These are phyloP conservation scores for Dendrobium chrysotoxum DNA, from an alignment of 106 monocot species.

Conservation along the genomic window DNA sequence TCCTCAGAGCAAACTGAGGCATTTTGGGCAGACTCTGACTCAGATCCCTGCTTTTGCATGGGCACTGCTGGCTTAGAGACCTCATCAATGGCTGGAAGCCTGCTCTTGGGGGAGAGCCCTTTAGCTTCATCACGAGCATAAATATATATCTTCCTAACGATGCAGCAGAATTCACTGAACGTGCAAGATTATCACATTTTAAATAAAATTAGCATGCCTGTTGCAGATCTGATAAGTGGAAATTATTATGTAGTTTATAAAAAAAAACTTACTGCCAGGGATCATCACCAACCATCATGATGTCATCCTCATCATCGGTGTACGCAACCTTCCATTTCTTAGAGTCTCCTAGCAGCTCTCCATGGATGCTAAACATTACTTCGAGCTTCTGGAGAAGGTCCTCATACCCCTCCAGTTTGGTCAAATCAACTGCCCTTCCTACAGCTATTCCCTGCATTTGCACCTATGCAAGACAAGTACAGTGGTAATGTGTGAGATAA, in stretches of 20 bases:
- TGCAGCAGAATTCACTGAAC: conserved; percentile 75
- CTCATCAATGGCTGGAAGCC: conserved; percentile 7
- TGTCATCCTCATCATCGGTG: conserved; percentile 88
- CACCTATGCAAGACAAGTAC: conserved; percentile 35
- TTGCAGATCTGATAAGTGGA: too few species aligned
- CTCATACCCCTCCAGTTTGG: conserved; percentile 46
- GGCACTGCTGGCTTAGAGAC: not conserved
- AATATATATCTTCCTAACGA: conserved; percentile 75
- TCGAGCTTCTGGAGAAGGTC: conserved; percentile 70
- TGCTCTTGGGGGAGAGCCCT: conserved; percentile 32
- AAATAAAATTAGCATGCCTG: too few species aligned
- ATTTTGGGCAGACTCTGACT: too few species aligned
- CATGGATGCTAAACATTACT: conserved; percentile 60
- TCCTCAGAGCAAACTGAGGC: too few species aligned
- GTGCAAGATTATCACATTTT: not conserved
- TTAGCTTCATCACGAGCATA: conserved; percentile 63
- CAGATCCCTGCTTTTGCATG: not conserved
- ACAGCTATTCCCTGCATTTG: conserved; percentile 92
- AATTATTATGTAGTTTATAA: too few species aligned
- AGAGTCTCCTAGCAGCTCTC: conserved; percentile 32
- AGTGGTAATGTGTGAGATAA: not conserved
- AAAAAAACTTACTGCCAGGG: conserved; percentile 62
- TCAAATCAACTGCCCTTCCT: conserved; percentile 92
- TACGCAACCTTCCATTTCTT: conserved; percentile 88
- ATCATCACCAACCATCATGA: conserved; percentile 86